A percentile compares a stretch with the other conserved stretches of the same genome.
Evolutionary conservation across 345 rosid genomes (phyloP).

Genomic region (Arabis hirsuta): DNA sequence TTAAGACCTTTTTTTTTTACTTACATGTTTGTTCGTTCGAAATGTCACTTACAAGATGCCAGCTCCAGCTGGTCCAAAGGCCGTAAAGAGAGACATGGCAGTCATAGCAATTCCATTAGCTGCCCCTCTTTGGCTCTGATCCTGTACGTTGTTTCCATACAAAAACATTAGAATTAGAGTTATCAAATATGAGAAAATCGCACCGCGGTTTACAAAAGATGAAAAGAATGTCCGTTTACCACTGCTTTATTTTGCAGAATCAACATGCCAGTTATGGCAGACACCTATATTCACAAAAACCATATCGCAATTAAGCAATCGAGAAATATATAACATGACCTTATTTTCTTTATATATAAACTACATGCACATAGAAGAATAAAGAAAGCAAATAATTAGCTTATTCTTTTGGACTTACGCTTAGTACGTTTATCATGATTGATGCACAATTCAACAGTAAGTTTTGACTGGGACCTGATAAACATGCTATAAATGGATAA

Average conservation of each 20-base stretch:
- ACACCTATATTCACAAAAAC: conserved; percentile 48
- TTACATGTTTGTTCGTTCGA: conserved; percentile 35
- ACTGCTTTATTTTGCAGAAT: conserved; percentile 70
- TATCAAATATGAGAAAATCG: not conserved
- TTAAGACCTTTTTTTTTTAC: not conserved
- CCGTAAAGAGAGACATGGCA: conserved; percentile 63
- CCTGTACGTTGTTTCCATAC: conserved; percentile 45
- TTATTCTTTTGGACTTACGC: conserved; percentile 52
- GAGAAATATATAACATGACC: not conserved
- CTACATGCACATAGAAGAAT: not conserved
- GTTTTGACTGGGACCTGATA: conserved; percentile 64
- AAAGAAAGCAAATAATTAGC: not conserved
- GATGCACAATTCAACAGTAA: conserved; percentile 66
- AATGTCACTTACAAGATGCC: conserved; percentile 58
- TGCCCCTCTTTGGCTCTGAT: conserved; percentile 64
- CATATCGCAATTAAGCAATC: conserved; percentile 48
- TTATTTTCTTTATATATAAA: conserved; percentile 32
- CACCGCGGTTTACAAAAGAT: not conserved
- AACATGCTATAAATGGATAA: conserved; percentile 63
- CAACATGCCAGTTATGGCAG: conserved; percentile 58
- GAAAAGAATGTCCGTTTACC: conserved; percentile 43
- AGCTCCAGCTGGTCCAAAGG: conserved; percentile 67
- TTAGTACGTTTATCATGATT: conserved; percentile 56
- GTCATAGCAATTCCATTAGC: conserved; percentile 72
- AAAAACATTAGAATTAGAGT: conserved; percentile 23